Evolutionary conservation across 345 rosid species (phyloP).

Genomic region (Eutrema heterophyllum): DNA sequence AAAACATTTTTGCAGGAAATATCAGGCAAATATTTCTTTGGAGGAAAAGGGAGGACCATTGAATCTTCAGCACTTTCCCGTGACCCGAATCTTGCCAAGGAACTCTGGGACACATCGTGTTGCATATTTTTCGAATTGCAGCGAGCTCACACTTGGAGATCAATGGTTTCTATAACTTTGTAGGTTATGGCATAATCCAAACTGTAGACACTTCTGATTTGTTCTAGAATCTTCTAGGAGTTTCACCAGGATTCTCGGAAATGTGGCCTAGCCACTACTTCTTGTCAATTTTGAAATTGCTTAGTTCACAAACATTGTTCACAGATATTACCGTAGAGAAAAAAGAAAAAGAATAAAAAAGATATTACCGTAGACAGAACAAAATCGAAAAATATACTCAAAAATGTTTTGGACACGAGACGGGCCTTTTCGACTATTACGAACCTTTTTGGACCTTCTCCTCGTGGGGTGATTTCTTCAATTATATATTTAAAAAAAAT

Average conservation of each 20-base stretch:
- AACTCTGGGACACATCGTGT: conserved; percentile 63
- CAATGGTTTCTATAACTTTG: not conserved
- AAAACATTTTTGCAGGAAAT: conserved; percentile 40
- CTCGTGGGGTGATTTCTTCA: too few relatives aligned
- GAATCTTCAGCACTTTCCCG: conserved; percentile 51
- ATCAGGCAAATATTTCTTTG: conserved; percentile 75
- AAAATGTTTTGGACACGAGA: too few relatives aligned
- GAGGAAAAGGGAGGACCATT: conserved; percentile 66
- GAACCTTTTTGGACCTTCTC: too few relatives aligned
- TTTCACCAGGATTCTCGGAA: not conserved
- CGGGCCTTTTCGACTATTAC: too few relatives aligned
- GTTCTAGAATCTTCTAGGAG: not conserved
- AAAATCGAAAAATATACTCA: too few relatives aligned
- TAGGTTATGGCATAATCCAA: not conserved
- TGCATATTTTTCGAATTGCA: conserved; percentile 37
- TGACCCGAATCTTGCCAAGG: conserved; percentile 43
- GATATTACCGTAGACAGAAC: too few relatives aligned
- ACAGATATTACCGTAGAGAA: too few relatives aligned
- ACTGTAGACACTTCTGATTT: not conserved
- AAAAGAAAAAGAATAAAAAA: too few relatives aligned
- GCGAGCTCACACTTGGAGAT: conserved; percentile 12
- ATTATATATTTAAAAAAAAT: too few relatives aligned
- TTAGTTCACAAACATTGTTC: too few relatives aligned
- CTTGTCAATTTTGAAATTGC: too few relatives aligned
- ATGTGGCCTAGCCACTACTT: too few relatives aligned